These are phyloP conservation scores for Irpex lacteus DNA, from an alignment of 1,284 basidiomycete genomes.

Conservation along the genomic window DNA sequence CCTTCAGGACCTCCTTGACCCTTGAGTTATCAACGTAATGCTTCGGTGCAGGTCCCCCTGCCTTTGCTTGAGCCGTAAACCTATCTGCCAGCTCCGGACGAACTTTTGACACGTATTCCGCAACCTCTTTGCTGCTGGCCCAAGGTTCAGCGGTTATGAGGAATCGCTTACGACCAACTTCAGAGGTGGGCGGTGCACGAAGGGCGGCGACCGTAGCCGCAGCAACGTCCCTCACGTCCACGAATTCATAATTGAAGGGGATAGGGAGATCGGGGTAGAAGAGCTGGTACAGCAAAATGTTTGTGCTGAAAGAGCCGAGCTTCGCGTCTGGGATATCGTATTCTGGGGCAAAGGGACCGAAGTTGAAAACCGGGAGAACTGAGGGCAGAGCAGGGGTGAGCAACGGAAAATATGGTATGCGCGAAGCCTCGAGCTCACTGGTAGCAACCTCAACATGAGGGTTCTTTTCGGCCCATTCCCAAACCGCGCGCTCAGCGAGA, in stretches of 20 bases:
- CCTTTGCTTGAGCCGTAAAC: constrained; percentile 1
- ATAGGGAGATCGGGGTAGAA: constrained; percentile 4
- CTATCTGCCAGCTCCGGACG: constrained; percentile 14
- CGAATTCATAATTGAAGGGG: constrained; percentile 8
- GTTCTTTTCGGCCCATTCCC: constrained; percentile 21
- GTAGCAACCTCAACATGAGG: constrained; percentile 19
- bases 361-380: constrained; percentile 17
- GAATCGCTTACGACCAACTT: constrained; percentile 18
- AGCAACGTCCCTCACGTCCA: constrained; percentile 19
- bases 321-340: constrained; percentile 1
- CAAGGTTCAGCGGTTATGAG: constrained; percentile 12
- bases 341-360: constrained; percentile 17
- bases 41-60: constrained; percentile 6
- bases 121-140: constrained; percentile 13
- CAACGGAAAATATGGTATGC: neutral
- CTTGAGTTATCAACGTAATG: constrained; percentile 4
- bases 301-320: constrained; percentile 13
- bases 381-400: neutral
- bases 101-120: constrained; percentile 10
- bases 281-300: constrained; percentile 10
- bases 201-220: constrained; percentile 13
- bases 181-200: constrained; percentile 9
- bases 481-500: constrained; percentile 18
- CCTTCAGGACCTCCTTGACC: neutral
- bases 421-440: constrained; percentile 9